These are phyloP conservation scores for Scutellaria minor DNA, from an alignment of 257 asterid genomes.

Conservation along the genomic window DNA sequence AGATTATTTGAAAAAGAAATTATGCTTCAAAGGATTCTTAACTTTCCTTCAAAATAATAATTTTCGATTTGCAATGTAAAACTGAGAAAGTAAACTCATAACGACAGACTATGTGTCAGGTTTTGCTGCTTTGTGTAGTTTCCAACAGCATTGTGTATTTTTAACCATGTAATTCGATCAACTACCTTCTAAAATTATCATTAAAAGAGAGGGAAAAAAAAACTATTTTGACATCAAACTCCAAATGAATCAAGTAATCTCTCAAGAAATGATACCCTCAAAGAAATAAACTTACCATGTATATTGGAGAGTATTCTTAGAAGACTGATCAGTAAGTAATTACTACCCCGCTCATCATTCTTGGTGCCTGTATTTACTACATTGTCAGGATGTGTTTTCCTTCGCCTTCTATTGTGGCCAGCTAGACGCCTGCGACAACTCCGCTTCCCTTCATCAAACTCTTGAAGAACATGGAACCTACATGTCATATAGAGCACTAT, in stretches of 20 bases:
- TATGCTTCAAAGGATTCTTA: constrained; percentile 1
- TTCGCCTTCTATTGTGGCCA: constrained; percentile 83
- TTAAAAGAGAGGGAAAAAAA: neutral
- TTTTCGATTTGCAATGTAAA: constrained; percentile 6
- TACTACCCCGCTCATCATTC: constrained; percentile 68
- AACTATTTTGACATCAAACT: constrained; percentile 10
- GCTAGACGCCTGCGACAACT: constrained; percentile 96
- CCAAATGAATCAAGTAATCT: constrained; percentile 10
- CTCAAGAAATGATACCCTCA: neutral
- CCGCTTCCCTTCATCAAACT: constrained; percentile 94
- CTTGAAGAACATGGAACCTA: constrained; percentile 90
- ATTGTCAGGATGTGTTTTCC: constrained; percentile 91
- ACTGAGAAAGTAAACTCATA: constrained; percentile 15
- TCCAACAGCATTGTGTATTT: neutral
- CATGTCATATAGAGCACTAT: constrained; percentile 23
- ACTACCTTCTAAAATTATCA: constrained; percentile 16
- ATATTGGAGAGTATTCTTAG: constrained; percentile 85
- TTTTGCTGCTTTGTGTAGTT: neutral
- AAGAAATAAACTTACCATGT: constrained; percentile 61
- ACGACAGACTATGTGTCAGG: neutral
- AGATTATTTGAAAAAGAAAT: neutral
- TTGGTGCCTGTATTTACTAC: constrained; percentile 46
- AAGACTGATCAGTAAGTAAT: constrained; percentile 73
- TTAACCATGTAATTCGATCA: neutral
- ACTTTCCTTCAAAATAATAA: constrained; percentile 1